These are phyloP conservation scores for Microdochium paspali DNA, from an alignment of 2,329 filamentous ascomycete genomes.

Conservation along the genomic window DNA sequence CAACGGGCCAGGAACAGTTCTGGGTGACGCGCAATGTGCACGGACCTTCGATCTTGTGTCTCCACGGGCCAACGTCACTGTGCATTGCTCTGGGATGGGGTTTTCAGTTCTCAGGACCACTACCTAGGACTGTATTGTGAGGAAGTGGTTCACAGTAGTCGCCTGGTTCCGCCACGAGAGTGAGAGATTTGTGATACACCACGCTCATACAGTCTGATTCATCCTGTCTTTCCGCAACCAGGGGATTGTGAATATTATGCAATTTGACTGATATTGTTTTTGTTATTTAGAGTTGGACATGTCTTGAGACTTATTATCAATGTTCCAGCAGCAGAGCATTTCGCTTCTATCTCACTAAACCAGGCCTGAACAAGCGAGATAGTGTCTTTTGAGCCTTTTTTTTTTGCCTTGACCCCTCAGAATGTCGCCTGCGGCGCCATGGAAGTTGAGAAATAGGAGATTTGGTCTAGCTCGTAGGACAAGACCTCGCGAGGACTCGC, in stretches of 20 bases:
- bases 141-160: too few species aligned
- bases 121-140: too few species aligned
- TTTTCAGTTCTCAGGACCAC: too few species aligned
- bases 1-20: not conserved
- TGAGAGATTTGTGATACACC: too few species aligned
- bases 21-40: not conserved
- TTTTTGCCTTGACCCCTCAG: not conserved
- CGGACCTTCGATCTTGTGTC: not conserved
- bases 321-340: not conserved
- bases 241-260: not conserved
- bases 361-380: not conserved
- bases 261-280: conserved; percentile 1
- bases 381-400: not conserved
- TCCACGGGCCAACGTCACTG: too few species aligned
- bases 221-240: too few species aligned
- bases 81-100: too few species aligned
- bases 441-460: not conserved
- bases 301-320: not conserved
- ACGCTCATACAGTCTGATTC: too few species aligned
- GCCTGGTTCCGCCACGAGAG: too few species aligned
- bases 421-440: not conserved
- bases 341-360: not conserved
- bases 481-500: too few species aligned
- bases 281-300: not conserved
- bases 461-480: not conserved